Base-by-base conservation (phyloP, 2,329 filamentous ascomycete species). In the Hymenoscyphus salicellus region DNA sequence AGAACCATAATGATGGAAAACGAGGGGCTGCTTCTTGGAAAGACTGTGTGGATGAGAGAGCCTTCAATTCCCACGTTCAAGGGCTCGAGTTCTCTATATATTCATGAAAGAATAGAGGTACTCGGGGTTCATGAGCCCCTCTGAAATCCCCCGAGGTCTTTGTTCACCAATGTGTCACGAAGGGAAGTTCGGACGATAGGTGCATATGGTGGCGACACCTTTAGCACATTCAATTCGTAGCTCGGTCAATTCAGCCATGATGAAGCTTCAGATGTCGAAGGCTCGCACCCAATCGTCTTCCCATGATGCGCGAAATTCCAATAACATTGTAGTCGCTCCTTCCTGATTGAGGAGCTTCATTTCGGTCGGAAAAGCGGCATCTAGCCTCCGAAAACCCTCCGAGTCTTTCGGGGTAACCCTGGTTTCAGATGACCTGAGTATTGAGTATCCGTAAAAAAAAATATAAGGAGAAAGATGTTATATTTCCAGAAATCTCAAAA, bases 1-100 rank as follows among this genome's bases (percentile, higher is more conserved):
- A 60, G 20, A n/a, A 60, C 36, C 58, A 60, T 52, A 8, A 52
- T 46, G 41, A 46, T 26, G 20, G 8, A 11, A 52, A 52, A 14
- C 20, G 20, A 49, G 11, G 5, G n/a, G 11, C n/a, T 49, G 33
- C 33, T 38, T 38, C 33, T 11, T 49, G 20, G 43, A 11, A 23
- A 49, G 20, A 23, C 23, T 49, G 43, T 43, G 16, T 49, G 20
- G 23, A 14, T 52, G 46, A 52, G 7, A 11, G 46, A 26, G 23
- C 7, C 10, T 26, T 26, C 20, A 20, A 8, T 8, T 46, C n/a
- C 8, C n/a, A 20, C 17, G 23, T 5, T 26, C 20, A 52, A 52
- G 46, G 46, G 20, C 8, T 14, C 46, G 14, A 26, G 46, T 26
- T 52, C 23, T 3, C 11, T 23, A 52, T 52, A 52, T 52, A 28